Evolutionary conservation across 208 protist genomes (phyloP), one percentile per base, ranked within the genome.

Genomic region (Crithidia acanthocephali): DNA sequence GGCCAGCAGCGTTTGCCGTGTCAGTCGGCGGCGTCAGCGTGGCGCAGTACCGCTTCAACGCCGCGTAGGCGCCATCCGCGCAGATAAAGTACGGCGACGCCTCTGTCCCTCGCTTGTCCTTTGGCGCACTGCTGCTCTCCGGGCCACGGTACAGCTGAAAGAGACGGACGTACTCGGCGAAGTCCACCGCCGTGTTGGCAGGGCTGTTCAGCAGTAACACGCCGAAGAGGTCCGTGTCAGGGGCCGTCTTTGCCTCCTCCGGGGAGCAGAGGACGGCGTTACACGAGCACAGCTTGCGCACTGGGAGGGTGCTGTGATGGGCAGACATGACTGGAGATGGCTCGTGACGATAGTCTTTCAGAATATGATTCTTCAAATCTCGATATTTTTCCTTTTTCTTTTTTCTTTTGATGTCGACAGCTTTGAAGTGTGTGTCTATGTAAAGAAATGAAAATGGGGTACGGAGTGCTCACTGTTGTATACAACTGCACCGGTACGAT

Each of bases 121-220:
- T 74, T 8, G 37, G 30, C 5, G 27, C 33, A 11, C 15, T 47
- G n/a, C 6, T 15, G 9, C 44, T n/a, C 4, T 37, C 59, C 0
- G n/a, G 27, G 15, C 59, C 59, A 40, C 85, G 79, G 35, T 83
- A 66, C 11, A 62, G 50, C n/a, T 50, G 23, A 7, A 69, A 83
- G 20, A 88, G 73, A 10, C 74, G 74, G 3, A 90, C 40, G 71
- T 91, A 94, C 50, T 86, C 73, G 10, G 81, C 81, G 33, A 82
- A 90, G 25, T 90, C 81, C 50, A 68, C 79, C 1, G 52, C 58
- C 18, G 67, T 76, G 63, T 79, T 88, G 51, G 72, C 65, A 2
- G 86, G 89, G 61, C 82, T 91, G 73, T 94, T 94, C 27, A 94
- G 61, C 30, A 94, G 64, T 33, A 94, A 50, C 22, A 91, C 89